Conservation (phyloP, 148 eudicot species). For the Amaranthus cruentus region DNA sequence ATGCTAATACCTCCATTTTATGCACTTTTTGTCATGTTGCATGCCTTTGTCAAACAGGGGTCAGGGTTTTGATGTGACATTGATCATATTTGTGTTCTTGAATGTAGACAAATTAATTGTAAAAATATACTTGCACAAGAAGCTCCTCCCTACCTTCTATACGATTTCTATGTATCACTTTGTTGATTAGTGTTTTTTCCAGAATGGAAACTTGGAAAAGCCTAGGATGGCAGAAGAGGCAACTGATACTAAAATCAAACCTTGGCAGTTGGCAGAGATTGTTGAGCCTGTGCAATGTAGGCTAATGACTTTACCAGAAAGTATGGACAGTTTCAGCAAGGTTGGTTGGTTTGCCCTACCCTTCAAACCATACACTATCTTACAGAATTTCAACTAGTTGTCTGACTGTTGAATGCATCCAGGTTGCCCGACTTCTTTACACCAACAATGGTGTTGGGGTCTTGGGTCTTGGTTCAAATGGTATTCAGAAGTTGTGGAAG, state of each 20-base stretch:
- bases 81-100: background rate
- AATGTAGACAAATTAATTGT: background rate
- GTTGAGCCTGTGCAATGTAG: constrained; percentile 75
- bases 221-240: constrained; percentile 66
- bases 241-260: constrained; percentile 51
- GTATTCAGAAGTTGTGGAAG: constrained; percentile 75
- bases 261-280: constrained; percentile 82
- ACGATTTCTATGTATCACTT: background rate
- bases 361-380: constrained; percentile 8
- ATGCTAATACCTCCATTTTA: too few relatives aligned
- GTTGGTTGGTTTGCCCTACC: constrained; percentile 28
- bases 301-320: constrained; percentile 76
- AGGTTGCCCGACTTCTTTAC: constrained; percentile 84
- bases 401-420: constrained; percentile 8
- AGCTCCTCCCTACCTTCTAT: background rate
- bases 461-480: constrained; percentile 71
- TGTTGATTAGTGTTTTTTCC: constrained; percentile 5
- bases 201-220: constrained; percentile 79
- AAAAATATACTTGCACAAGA: background rate
- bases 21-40: too few relatives aligned
- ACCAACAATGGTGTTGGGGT: constrained; percentile 82
- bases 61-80: background rate
- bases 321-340: constrained; percentile 61
- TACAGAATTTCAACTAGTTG: background rate
- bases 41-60: background rate